phyloP scores from a whole-genome alignment of 2,329 filamentous ascomycete genomes.

The Calonectria honghensis region DNA sequence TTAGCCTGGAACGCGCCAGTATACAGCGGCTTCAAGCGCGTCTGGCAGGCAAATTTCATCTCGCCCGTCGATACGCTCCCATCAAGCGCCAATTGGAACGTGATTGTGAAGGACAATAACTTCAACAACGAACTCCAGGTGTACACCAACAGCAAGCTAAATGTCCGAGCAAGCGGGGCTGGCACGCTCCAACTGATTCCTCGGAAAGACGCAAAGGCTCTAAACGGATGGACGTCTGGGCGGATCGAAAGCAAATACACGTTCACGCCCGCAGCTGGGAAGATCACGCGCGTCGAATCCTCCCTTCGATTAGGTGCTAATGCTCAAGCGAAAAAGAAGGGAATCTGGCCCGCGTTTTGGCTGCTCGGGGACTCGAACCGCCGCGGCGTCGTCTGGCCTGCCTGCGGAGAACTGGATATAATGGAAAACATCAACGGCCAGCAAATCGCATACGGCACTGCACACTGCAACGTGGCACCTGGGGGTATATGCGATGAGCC shows the following conservation, averaged over 20 bases:
- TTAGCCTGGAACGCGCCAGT: slow-evolving; percentile 61
- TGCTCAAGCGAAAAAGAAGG: slow-evolving; percentile 65
- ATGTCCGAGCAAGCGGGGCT: slow-evolving; percentile 71
- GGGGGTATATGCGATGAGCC: slow-evolving; percentile 73
- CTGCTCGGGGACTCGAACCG: slow-evolving; percentile 70
- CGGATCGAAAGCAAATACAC: slow-evolving; percentile 70
- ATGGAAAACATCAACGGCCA: slow-evolving; percentile 73
- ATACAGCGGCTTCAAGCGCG: slow-evolving; percentile 62
- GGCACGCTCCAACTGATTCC: slow-evolving; percentile 72
- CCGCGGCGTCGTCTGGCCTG: slow-evolving; percentile 69
- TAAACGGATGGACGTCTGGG: slow-evolving; percentile 71
- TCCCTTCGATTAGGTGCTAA: slow-evolving; percentile 69
- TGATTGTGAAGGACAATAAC: slow-evolving; percentile 62
- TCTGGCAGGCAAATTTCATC: slow-evolving; percentile 67
- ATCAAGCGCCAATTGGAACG: slow-evolving; percentile 63
- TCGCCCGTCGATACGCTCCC: slow-evolving; percentile 61
- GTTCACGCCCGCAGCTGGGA: slow-evolving; percentile 67
- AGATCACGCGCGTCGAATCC: slow-evolving; percentile 68
- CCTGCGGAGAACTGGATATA: slow-evolving; percentile 74
- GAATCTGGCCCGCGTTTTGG: slow-evolving; percentile 77
- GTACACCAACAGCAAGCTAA: slow-evolving; percentile 68
- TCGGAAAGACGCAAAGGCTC: slow-evolving; percentile 59
- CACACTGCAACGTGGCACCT: slow-evolving; percentile 68
- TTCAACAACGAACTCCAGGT: slow-evolving; percentile 72
- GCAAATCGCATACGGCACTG: slow-evolving; percentile 67